Evolutionary conservation across 768 basidiomycete genomes (phyloP), one percentile per base, ranked within the genome.

Genomic region (Leucocoprinus sp.): DNA sequence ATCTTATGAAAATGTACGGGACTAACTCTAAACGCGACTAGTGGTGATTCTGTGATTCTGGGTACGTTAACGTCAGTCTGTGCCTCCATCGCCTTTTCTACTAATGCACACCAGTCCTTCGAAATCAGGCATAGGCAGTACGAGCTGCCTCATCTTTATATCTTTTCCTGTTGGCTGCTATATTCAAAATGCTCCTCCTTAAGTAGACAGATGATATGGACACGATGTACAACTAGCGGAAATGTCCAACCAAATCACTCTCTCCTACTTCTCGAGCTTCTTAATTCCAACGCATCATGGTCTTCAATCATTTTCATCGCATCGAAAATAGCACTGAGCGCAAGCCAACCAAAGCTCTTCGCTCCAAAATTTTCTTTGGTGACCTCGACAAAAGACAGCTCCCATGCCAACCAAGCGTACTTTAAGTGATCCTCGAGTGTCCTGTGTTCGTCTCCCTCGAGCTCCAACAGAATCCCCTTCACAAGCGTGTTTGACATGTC

Each of bases 1-100:
- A 28, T 18, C 40, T 8, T 36, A 37, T 37, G 31, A 28, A 48
- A 28, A n/a, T n/a, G n/a, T 17, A 31, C 29, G 50, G 23, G 45
- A 48, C 8, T 43, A 42, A 39, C 31, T 45, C 27, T 43, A 41
- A 34, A 40, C 26, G 15, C 44, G 52, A 37, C 21, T 55, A 92
- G 93, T 37, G 96, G 96, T 18, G 95, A 98, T 64, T 98, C 95
- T 19, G 96, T 99, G 11, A 96, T 99, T 54, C 75, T 98, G 43
- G 87, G 95, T 97, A 55, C 73, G 86, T 75, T 9, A 6, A 8
- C 3, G 55, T 27, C 2, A 31, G 50, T 54, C 60, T 51, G 40
- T 57, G 38, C 54, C 57, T n/a, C n/a, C 43, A 57, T 60, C 21
- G 4, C 17, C 28, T 8, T 27, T 43, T 23, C 52, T 69, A 31